These are phyloP conservation scores for Malus sylvestris DNA, from an alignment of 306 rosid genomes.

Conservation along the genomic window DNA sequence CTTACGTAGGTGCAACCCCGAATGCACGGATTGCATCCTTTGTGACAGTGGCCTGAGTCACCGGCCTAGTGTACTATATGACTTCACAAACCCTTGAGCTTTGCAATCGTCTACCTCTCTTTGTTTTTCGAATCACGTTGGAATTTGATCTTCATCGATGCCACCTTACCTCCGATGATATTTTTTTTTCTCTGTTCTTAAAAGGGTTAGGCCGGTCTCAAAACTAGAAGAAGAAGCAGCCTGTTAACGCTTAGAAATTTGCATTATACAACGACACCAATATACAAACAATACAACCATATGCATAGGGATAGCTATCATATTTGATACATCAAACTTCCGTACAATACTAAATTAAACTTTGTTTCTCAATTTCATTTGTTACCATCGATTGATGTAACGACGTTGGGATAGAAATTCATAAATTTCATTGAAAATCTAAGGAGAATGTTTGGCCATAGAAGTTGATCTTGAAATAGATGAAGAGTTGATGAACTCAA, in stretches of 20 bases:
- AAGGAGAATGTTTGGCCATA: slow-evolving; percentile 15
- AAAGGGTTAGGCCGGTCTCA: not conserved
- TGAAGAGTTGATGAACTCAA: slow-evolving; percentile 72
- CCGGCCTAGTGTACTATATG: not conserved
- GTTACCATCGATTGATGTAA: not conserved
- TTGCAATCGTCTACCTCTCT: not conserved
- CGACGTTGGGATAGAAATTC: not conserved
- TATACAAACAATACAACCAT: not conserved
- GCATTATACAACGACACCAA: not conserved
- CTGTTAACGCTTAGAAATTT: not conserved
- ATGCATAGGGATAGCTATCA: not conserved
- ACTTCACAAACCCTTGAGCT: not conserved
- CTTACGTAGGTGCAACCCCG: no score
- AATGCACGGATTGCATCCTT: not conserved
- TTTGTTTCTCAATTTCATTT: not conserved
- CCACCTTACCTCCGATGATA: not conserved
- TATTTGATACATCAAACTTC: not conserved
- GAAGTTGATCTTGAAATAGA: slow-evolving; percentile 57
- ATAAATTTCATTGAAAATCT: not conserved
- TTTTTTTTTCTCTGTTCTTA: not conserved
- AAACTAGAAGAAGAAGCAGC: not conserved
- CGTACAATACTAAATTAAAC: not conserved
- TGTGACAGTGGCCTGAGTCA: not conserved
- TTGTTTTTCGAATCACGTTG: not conserved
- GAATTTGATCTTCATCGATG: not conserved